Evolutionary conservation across 495 filamentous ascomycete species (phyloP).

Genomic region (Neurospora tetrasperma): DNA sequence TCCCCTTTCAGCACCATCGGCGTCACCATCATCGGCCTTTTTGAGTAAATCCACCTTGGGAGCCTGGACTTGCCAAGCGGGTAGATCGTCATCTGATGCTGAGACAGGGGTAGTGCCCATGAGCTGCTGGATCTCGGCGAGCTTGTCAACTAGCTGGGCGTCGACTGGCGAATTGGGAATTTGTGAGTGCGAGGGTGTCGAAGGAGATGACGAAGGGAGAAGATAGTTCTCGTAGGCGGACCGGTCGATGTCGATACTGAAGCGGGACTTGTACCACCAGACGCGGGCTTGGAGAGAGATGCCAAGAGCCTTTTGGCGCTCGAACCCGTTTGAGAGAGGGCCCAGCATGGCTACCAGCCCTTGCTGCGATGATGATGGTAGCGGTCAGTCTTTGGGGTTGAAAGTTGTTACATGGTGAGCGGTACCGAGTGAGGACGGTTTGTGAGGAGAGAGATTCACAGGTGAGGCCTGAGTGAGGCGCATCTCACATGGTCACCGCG

Average conservation of each 20-base stretch:
- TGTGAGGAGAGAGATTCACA: slow-evolving; percentile 16
- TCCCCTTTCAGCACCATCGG: slow-evolving; percentile 7
- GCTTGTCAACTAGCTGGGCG: slow-evolving; percentile 15
- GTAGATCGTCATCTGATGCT: slow-evolving; percentile 14
- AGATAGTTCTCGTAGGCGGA: slow-evolving; percentile 25
- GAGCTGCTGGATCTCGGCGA: slow-evolving; percentile 17
- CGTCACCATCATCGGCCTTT: slow-evolving; percentile 18
- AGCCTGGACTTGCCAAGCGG: slow-evolving; percentile 34
- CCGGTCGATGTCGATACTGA: slow-evolving; percentile 26
- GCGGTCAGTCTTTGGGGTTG: not conserved
- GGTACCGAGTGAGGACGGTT: not conserved
- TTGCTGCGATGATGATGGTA: slow-evolving; percentile 7
- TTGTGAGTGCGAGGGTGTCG: slow-evolving; percentile 4
- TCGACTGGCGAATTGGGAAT: slow-evolving; percentile 6
- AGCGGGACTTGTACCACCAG: slow-evolving; percentile 33
- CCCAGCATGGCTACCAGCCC: slow-evolving; percentile 20
- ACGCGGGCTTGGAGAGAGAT: slow-evolving; percentile 32
- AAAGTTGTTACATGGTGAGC: not conserved
- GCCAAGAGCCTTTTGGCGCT: slow-evolving; percentile 20
- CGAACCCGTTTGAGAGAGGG: slow-evolving; percentile 11
- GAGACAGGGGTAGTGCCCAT: slow-evolving; percentile 2
- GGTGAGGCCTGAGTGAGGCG: slow-evolving; percentile 13
- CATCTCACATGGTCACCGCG: not conserved
- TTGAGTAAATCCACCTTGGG: slow-evolving; percentile 32
- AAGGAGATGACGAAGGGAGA: slow-evolving; percentile 2